A percentile compares a stretch with the other conserved stretches of the same genome.
Conservation (phyloP, 1,284 basidiomycete genomes). For the Cystobasidiaceae sp. region DNA sequence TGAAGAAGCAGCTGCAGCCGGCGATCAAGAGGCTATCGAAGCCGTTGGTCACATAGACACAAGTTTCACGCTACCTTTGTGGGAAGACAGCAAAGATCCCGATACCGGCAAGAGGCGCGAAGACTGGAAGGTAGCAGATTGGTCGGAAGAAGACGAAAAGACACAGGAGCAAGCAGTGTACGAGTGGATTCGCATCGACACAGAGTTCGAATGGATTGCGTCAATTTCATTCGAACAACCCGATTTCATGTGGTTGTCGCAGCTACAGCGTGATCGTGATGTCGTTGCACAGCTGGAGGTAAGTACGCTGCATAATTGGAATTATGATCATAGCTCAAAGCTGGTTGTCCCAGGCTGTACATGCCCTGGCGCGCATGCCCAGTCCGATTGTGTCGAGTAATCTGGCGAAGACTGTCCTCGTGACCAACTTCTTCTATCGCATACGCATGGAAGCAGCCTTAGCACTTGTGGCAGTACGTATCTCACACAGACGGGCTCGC, state of each 20-base stretch:
- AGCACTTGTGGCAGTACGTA: constrained; percentile 74
- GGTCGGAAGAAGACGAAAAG: constrained; percentile 94
- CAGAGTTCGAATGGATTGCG: constrained; percentile 98
- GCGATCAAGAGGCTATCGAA: constrained; percentile 77
- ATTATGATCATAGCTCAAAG: neutral
- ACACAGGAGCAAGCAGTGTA: constrained; percentile 89
- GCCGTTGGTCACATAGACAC: constrained; percentile 92
- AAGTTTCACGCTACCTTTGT: constrained; percentile 90
- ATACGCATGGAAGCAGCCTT: constrained; percentile 90
- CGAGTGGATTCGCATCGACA: constrained; percentile 99
- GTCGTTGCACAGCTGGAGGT: constrained; percentile 97
- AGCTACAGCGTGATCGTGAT: constrained; percentile 91
- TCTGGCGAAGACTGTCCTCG: constrained; percentile 85
- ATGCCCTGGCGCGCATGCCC: constrained; percentile 72
- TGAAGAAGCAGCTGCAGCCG: constrained; percentile 85
- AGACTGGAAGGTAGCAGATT: constrained; percentile 94
- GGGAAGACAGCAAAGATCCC: constrained; percentile 63
- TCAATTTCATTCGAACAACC: constrained; percentile 87
- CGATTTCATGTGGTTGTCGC: constrained; percentile 98
- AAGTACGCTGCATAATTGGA: constrained; percentile 41
- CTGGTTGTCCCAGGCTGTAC: constrained; percentile 61
- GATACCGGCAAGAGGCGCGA: constrained; percentile 63
- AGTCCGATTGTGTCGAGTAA: constrained; percentile 85
- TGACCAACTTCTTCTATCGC: constrained; percentile 95
- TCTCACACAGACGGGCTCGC: neutral